Conservation (phyloP, 192 early-diverging fungal genomes). For the Podila epicladia region DNA sequence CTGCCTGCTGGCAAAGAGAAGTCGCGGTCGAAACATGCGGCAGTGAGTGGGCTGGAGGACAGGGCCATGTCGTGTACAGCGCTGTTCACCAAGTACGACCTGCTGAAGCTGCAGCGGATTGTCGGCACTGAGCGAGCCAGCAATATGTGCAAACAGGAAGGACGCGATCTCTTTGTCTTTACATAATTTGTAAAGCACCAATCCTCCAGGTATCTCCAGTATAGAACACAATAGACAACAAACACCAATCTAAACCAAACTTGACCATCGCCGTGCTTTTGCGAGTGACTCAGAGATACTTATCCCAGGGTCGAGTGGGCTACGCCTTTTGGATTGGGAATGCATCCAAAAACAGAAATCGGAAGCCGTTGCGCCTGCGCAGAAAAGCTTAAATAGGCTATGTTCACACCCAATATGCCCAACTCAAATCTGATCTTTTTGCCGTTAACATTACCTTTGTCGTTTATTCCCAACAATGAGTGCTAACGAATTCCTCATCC, state of each 20-base stretch:
- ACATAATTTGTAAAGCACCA: conserved; percentile 2
- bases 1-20: conserved; percentile 58
- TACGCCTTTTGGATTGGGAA: too few relatives aligned
- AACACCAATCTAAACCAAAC: too few relatives aligned
- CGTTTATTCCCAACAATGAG: too few relatives aligned
- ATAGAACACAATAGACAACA: background rate
- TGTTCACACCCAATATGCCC: too few relatives aligned
- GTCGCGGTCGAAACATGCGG: conserved; percentile 46
- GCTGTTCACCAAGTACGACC: conserved; percentile 84
- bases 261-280: too few relatives aligned
- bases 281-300: too few relatives aligned
- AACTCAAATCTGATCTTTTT: too few relatives aligned
- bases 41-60: conserved; percentile 59
- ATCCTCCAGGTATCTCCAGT: background rate
- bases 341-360: too few relatives aligned
- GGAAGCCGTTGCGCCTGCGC: too few relatives aligned
- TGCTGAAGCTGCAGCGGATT: conserved; percentile 88
- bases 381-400: too few relatives aligned
- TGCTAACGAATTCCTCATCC: conserved; percentile 10
- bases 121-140: conserved; percentile 81
- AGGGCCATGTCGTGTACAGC: conserved; percentile 70
- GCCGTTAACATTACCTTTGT: too few relatives aligned
- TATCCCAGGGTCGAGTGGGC: too few relatives aligned
- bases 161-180: conserved; percentile 53
- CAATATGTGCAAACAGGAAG: conserved; percentile 75